These are phyloP conservation scores for Entomortierella parvispora DNA, from an alignment of 192 early-diverging fungal genomes.

Conservation along the genomic window DNA sequence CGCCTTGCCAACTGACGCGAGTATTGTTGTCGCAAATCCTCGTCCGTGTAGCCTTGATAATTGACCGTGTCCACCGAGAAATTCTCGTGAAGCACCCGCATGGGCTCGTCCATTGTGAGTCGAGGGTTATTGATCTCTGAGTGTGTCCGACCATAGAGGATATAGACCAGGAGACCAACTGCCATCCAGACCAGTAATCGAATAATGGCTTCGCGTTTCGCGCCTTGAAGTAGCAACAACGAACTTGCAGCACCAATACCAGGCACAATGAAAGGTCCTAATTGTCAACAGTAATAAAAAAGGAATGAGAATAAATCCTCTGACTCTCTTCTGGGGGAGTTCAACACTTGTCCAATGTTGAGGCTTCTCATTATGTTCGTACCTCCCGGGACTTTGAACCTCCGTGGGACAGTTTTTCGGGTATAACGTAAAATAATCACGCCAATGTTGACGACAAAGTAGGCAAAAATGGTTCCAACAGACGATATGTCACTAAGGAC, in stretches of 20 bases:
- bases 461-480: slow-evolving; percentile 87
- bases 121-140: slow-evolving; percentile 60
- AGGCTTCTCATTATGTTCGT: slow-evolving; percentile 1
- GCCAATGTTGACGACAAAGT: slow-evolving; percentile 84
- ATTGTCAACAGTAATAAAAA: not conserved
- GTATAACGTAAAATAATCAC: slow-evolving; percentile 81
- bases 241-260: slow-evolving; percentile 67
- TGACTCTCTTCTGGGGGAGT: too few species aligned
- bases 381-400: slow-evolving; percentile 80
- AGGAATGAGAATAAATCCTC: not conserved
- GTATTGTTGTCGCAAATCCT: slow-evolving; percentile 44
- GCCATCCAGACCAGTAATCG: slow-evolving; percentile 84
- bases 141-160: slow-evolving; percentile 69
- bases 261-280: slow-evolving; percentile 70
- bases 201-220: slow-evolving; percentile 70
- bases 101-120: slow-evolving; percentile 25
- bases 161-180: slow-evolving; percentile 79
- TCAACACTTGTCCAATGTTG: too few species aligned
- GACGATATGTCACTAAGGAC: slow-evolving; percentile 88
- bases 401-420: slow-evolving; percentile 71
- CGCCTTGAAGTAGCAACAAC: slow-evolving; percentile 73
- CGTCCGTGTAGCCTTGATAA: slow-evolving; percentile 44
- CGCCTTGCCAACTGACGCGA: slow-evolving; percentile 29
- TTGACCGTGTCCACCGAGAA: slow-evolving; percentile 20
- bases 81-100: slow-evolving; percentile 41